phyloP scores from a whole-genome alignment of 1,139 yeast species.

The Blastobotrys ciferrii region DNA sequence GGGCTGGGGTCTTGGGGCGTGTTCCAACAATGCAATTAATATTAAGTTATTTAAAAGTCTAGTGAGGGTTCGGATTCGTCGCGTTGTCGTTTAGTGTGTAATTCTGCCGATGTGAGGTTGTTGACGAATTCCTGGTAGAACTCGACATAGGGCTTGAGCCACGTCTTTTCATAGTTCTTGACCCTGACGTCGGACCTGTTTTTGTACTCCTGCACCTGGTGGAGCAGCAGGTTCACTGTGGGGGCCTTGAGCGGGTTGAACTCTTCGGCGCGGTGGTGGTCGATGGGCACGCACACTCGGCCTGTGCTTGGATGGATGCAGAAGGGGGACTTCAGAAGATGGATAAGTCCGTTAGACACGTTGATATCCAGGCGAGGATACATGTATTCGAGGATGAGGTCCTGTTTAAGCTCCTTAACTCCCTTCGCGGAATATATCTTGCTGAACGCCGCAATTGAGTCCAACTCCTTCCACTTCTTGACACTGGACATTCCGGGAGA shows the following conservation, averaged over 20 bases:
- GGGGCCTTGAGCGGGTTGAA: slow-evolving; percentile 86
- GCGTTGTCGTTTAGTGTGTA: slow-evolving; percentile 24
- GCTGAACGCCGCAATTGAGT: slow-evolving; percentile 52
- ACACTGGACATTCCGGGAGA: slow-evolving; percentile 48
- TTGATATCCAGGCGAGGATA: slow-evolving; percentile 93
- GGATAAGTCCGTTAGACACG: slow-evolving; percentile 86
- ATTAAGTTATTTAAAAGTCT: slow-evolving; percentile 30
- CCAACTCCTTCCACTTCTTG: slow-evolving; percentile 83
- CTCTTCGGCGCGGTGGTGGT: slow-evolving; percentile 50
- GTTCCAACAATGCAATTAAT: no score
- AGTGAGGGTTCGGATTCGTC: slow-evolving; percentile 24
- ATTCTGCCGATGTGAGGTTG: slow-evolving; percentile 55
- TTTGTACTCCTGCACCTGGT: slow-evolving; percentile 48
- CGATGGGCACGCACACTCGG: slow-evolving; percentile 93
- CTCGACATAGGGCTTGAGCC: slow-evolving; percentile 72
- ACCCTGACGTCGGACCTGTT: slow-evolving; percentile 35
- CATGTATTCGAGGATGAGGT: slow-evolving; percentile 71
- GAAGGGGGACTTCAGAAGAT: slow-evolving; percentile 94
- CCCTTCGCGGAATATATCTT: slow-evolving; percentile 36
- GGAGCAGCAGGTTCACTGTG: slow-evolving; percentile 59
- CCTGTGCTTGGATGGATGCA: slow-evolving; percentile 98
- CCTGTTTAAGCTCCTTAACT: slow-evolving; percentile 76
- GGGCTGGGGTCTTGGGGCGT: no score
- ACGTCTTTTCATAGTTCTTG: slow-evolving; percentile 62
- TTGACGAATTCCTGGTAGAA: slow-evolving; percentile 64